Base-by-base conservation (phyloP, 148 eudicot genomes). In the Silene latifolia region DNA sequence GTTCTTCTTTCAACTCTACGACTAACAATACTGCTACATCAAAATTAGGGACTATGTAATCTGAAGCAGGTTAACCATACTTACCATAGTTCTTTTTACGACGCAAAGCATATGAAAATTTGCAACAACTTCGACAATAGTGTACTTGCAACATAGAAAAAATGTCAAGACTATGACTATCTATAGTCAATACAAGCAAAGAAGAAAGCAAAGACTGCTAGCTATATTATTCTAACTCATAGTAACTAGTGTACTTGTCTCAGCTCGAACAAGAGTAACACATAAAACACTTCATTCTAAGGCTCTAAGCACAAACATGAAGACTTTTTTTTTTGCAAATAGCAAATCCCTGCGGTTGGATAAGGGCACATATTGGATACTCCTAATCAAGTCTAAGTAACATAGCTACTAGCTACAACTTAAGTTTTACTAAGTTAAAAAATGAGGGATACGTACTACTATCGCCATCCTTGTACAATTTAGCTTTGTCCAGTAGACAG, bases 401-500 rank as follows among this genome's bases (percentile, higher is more conserved):
- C 56, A 51, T 51, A 13, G 56, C 56, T 51, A 1, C 56, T 51
- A 13, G 18, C 56, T 70, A 20, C 58, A 61, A 27, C 67, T 59
- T 29, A n/a, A n/a, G 42, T 51, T 51, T 68, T 70, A 69, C 63
- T 32, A 72, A 60, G 64, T 17, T 44, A 44, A 67, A n/a, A 67
- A n/a, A 67, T 80, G 59, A 48, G 53, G 48, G 58, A 72, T 47
- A 84, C 95, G 73, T 87, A 94, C 98, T 84, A 78, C 89, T 87
- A 80, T 92, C 96, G 29, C 88, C 89, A 70, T 85, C 89, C 79
- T 83, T 80, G 80, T 85, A 82, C 47, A 86, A 76, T 57, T 81
- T 81, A 71, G 90, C 87, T 89, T 89, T 94, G 87, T 89, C 93
- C 84, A 78, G 59, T 53, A 94, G 87, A 86, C 96, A 91, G 72